A percentile compares a stretch with the other conserved stretches of the same genome.
Conservation (phyloP, 768 basidiomycete species). For the Rubroboletus pulcherrimus region DNA sequence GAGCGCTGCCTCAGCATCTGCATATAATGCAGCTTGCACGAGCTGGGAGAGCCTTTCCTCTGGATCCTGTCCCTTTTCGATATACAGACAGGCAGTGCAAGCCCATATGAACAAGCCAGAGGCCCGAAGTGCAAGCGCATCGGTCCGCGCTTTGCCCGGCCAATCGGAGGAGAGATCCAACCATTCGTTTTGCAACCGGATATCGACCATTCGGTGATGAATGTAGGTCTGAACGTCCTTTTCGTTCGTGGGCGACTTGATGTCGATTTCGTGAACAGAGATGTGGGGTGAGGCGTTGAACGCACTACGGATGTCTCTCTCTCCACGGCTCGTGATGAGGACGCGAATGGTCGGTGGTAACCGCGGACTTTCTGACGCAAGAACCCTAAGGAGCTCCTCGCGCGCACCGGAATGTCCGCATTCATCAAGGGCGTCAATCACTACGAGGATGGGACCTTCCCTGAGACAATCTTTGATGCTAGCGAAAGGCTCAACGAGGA, state of each 20-base stretch:
- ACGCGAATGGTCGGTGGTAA: conserved; percentile 27
- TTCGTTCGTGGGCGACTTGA: conserved; percentile 23
- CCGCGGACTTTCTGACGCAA: conserved; percentile 21
- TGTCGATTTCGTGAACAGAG: conserved; percentile 22
- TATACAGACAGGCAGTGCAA: conserved; percentile 30
- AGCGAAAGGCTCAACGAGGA: conserved; percentile 32
- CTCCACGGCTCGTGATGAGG: conserved; percentile 33
- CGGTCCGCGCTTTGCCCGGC: conserved; percentile 22
- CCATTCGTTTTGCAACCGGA: conserved; percentile 26
- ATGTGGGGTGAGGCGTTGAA: conserved; percentile 15
- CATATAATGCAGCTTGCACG: conserved; percentile 16
- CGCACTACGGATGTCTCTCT: conserved; percentile 23
- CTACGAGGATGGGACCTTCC: conserved; percentile 28
- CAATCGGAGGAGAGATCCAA: conserved; percentile 27
- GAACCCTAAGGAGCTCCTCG: conserved; percentile 27
- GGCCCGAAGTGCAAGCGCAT: conserved; percentile 24
- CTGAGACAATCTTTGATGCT: conserved; percentile 11
- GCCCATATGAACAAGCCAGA: conserved; percentile 35
- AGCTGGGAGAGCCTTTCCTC: conserved; percentile 28
- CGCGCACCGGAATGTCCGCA: conserved; percentile 24
- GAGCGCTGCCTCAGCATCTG: conserved; percentile 26
- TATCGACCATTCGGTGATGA: conserved; percentile 24
- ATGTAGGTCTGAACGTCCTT: conserved; percentile 26
- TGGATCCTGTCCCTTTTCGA: conserved; percentile 30
- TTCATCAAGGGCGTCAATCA: conserved; percentile 38